phyloP scores from a whole-genome alignment of 441 rosid species.

The Populus hybrid region DNA sequence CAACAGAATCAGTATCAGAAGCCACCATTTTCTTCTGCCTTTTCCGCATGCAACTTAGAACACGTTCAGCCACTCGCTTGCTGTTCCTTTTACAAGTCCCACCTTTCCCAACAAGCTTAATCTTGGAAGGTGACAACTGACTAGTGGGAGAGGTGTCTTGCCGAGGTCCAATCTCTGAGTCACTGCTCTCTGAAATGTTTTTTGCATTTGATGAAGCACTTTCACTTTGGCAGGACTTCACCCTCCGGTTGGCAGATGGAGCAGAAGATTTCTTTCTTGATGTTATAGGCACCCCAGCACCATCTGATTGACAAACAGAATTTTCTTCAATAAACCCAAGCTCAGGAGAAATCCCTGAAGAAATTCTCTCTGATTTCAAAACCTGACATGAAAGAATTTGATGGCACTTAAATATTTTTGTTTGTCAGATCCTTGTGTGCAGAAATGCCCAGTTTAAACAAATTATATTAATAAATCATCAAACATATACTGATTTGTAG shows the following conservation, averaged over 20 bases:
- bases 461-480: constrained; percentile 8
- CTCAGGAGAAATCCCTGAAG: constrained; percentile 28
- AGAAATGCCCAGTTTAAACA: constrained; percentile 12
- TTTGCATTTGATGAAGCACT: constrained; percentile 91
- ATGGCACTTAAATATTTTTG: constrained; percentile 16
- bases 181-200: constrained; percentile 75
- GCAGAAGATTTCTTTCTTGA: constrained; percentile 54
- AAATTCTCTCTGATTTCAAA: constrained; percentile 53
- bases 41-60: constrained; percentile 70
- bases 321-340: constrained; percentile 47
- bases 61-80: constrained; percentile 86
- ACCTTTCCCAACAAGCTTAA: constrained; percentile 54
- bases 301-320: constrained; percentile 52
- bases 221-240: constrained; percentile 73
- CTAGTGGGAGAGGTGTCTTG: constrained; percentile 42
- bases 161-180: constrained; percentile 70
- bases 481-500: constrained; percentile 55
- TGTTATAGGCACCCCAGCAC: constrained; percentile 35
- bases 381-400: constrained; percentile 39
- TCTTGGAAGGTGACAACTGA: constrained; percentile 53
- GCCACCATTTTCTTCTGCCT: constrained; percentile 73
- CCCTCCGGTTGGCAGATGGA: constrained; percentile 43
- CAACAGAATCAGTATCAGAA: constrained; percentile 72
- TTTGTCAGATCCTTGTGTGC: constrained; percentile 8
- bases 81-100: constrained; percentile 76